These are phyloP conservation scores for Coemansia nantahalensis DNA, from an alignment of 192 early-diverging fungal species.

Conservation along the genomic window DNA sequence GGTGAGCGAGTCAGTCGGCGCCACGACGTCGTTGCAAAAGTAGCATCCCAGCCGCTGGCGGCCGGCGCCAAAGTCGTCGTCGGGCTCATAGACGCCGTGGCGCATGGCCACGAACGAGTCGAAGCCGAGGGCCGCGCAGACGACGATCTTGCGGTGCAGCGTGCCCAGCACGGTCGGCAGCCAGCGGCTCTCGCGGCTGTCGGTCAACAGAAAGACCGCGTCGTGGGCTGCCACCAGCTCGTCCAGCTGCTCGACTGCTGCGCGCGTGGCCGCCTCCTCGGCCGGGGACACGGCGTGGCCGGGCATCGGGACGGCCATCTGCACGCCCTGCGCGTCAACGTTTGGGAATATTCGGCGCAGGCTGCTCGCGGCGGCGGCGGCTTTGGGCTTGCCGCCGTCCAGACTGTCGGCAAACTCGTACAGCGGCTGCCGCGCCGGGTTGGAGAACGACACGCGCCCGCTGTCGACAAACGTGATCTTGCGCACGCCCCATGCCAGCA, in stretches of 20 bases:
- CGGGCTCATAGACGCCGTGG: conserved; percentile 66
- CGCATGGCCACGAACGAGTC: conserved; percentile 96
- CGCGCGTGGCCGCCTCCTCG: conserved; percentile 22
- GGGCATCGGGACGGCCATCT: conserved; percentile 92
- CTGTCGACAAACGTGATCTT: conserved; percentile 95
- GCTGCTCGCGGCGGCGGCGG: conserved; percentile 75
- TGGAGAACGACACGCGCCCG: conserved; percentile 89
- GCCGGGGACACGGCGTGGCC: conserved; percentile 68
- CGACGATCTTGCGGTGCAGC: conserved; percentile 70
- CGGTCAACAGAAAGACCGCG: conserved; percentile 87
- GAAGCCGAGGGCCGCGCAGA: conserved; percentile 94
- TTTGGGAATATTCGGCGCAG: conserved; percentile 78
- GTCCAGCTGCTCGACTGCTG: conserved; percentile 53
- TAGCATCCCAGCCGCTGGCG: conserved; percentile 79
- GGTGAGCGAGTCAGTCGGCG: conserved; percentile 89
- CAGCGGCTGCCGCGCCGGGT: conserved; percentile 93
- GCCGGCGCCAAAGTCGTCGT: conserved; percentile 2
- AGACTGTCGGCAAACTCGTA: conserved; percentile 89
- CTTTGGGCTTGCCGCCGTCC: conserved; percentile 85
- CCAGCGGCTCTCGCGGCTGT: conserved; percentile 95
- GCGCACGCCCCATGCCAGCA: conserved; percentile 92
- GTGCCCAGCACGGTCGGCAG: conserved; percentile 85
- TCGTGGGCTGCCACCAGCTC: conserved; percentile 75
- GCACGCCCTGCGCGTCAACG: conserved; percentile 65
- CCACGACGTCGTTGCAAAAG: conserved; percentile 98